Base-by-base conservation (phyloP, 2,329 filamentous ascomycete species). In the Sclerotinia trifoliorum region DNA sequence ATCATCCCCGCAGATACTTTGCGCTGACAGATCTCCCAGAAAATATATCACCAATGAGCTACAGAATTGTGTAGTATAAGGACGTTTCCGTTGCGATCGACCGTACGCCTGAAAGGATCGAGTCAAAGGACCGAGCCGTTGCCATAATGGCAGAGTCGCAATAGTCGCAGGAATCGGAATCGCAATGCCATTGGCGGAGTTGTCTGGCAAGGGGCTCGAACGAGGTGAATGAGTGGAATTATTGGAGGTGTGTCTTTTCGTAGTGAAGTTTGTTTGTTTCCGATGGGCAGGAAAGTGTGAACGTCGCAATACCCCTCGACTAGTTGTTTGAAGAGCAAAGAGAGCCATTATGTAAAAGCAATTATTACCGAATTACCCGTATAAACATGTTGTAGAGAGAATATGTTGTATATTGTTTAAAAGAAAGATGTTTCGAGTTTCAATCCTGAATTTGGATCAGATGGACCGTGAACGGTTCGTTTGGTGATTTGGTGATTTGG, bases 41-140 rank as follows among this genome's bases (percentile, higher is more conserved):
- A 94, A 83, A 77, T 93, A 97, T 69, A 96, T 92, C 51, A 92
- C 83, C 57, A 97, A 79, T 54, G 90, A 88, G 73, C 87, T 93
- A 72, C 84, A 83, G 70, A 96, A 78, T 81, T 97, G 94, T 13
- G 92, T 96, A n/a, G 85, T 80, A 76, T 92, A 91, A 0, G 94
- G 94, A 62, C 89, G 83, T 62, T 85, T 84, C 64, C 86, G 82
- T 80, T 97, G 93, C 58, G 88, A 86, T 29, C 88, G 85, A 21
- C 85, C 88, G 77, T 95, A 97, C 0, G 83, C 83, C 71, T 83
- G 78, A 26, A 83, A 83, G 0, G 80, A 79, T 46, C 80, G 80
- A 3, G 86, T 87, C 66, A 89, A 68, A 3, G 86, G 86, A 0
- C 86, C 86, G 2, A 89, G 80, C 0, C 85, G 81, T 74, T 84